These are phyloP conservation scores for Fusarium caatingaense DNA, from an alignment of 2,329 filamentous ascomycete genomes.

Conservation along the genomic window DNA sequence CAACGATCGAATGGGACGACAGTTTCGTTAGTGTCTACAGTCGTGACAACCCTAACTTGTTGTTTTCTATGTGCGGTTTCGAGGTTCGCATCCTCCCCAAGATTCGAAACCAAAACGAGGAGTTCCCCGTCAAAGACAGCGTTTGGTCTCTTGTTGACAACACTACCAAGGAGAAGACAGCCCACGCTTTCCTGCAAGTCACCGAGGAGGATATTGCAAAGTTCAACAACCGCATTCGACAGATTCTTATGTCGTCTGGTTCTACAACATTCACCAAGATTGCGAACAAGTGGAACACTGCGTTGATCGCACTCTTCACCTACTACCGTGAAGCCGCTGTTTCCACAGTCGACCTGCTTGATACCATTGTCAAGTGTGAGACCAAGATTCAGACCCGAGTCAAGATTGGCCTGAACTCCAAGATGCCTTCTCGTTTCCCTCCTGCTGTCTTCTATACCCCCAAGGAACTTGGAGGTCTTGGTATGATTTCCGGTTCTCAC, in stretches of 20 bases:
- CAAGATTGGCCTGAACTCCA: slow-evolving; percentile 98
- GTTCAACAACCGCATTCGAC: slow-evolving; percentile 98
- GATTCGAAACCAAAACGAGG: slow-evolving; percentile 92
- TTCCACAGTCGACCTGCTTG: slow-evolving; percentile 90
- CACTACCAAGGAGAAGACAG: slow-evolving; percentile 94
- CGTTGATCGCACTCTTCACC: slow-evolving; percentile 94
- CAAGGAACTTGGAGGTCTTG: slow-evolving; percentile 94
- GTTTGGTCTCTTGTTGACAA: slow-evolving; percentile 99
- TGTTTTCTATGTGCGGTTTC: slow-evolving; percentile 98
- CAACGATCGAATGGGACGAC: slow-evolving; percentile 99
- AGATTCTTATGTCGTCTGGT: slow-evolving; percentile 99
- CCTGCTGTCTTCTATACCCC: slow-evolving; percentile 99
- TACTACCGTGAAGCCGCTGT: slow-evolving; percentile 99
- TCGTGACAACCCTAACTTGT: slow-evolving; percentile 93
- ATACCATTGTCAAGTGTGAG: slow-evolving; percentile 99
- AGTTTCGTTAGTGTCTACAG: slow-evolving; percentile 99
- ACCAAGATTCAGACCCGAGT: slow-evolving; percentile 99
- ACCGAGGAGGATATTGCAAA: slow-evolving; percentile 98
- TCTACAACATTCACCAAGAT: slow-evolving; percentile 99
- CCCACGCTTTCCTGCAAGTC: slow-evolving; percentile 96
- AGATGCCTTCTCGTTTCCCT: slow-evolving; percentile 99
- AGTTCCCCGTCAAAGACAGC: slow-evolving; percentile 97
- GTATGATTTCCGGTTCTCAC: slow-evolving; percentile 99
- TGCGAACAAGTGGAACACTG: slow-evolving; percentile 99
- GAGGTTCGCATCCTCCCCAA: slow-evolving; percentile 97